Evolutionary conservation across 495 filamentous ascomycete species (phyloP).

Genomic region (Xylaria sp.): DNA sequence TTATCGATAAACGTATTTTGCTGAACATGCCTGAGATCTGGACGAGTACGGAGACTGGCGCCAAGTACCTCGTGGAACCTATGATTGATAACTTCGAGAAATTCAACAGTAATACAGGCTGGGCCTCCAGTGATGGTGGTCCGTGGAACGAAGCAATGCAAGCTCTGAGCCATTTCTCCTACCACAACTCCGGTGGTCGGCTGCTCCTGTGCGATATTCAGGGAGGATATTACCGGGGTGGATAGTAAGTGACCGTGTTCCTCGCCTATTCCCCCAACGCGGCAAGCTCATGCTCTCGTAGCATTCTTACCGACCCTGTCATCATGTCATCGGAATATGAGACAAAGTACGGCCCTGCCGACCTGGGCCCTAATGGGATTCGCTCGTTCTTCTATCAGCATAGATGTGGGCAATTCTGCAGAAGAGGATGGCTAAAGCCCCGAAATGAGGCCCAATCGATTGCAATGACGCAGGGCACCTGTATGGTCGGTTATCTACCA

Average conservation of each 20-base stretch:
- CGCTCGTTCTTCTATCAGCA: constrained; percentile 47
- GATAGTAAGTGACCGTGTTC: constrained; percentile 11
- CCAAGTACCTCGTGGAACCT: constrained; percentile 37
- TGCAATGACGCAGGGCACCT: neutral
- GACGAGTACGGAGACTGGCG: constrained; percentile 29
- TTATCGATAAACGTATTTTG: constrained; percentile 39
- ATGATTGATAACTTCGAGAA: constrained; percentile 50
- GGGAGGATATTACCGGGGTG: constrained; percentile 43
- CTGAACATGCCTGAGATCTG: constrained; percentile 45
- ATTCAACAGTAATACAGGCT: constrained; percentile 54
- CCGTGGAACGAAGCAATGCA: constrained; percentile 46
- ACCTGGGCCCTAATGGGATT: constrained; percentile 45
- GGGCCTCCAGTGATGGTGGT: constrained; percentile 31
- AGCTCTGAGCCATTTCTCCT: constrained; percentile 53
- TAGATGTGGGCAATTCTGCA: constrained; percentile 18
- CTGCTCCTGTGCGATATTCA: constrained; percentile 50
- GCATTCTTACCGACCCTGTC: constrained; percentile 46
- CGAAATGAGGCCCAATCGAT: neutral
- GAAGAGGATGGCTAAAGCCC: neutral
- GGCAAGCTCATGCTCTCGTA: neutral
- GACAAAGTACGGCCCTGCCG: constrained; percentile 47
- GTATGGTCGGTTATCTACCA: neutral
- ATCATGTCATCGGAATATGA: constrained; percentile 41
- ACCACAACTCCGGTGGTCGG: constrained; percentile 44
- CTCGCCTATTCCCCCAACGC: neutral